These are phyloP conservation scores for Botrytis aclada DNA, from an alignment of 2,329 filamentous ascomycete genomes.

Conservation along the genomic window DNA sequence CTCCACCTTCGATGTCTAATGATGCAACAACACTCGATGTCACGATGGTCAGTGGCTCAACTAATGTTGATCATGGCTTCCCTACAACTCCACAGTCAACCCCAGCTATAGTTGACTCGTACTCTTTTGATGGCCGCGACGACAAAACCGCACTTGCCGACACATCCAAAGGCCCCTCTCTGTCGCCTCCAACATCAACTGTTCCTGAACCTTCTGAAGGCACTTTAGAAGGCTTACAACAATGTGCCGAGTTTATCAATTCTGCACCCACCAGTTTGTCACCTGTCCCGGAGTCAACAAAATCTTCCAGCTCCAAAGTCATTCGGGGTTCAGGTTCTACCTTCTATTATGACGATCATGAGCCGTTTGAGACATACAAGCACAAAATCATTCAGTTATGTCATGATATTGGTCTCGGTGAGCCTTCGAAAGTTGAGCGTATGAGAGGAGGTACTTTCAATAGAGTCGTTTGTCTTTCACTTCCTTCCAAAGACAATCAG, in stretches of 20 bases:
- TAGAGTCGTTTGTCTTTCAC: slow-evolving; percentile 23
- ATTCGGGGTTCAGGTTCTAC: not conserved
- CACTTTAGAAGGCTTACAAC: not conserved
- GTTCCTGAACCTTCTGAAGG: not conserved
- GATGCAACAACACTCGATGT: not conserved
- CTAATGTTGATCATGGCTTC: not conserved
- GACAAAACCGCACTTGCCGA: not conserved
- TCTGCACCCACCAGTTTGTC: not conserved
- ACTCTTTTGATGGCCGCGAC: not conserved
- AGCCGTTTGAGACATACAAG: slow-evolving; percentile 23
- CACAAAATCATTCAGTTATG: slow-evolving; percentile 25
- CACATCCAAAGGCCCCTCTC: not conserved
- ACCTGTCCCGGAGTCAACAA: not conserved
- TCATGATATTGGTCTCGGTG: slow-evolving; percentile 23
- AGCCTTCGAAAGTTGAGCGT: slow-evolving; percentile 21
- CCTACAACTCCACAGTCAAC: not conserved
- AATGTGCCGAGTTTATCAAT: not conserved
- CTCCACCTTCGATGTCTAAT: not conserved
- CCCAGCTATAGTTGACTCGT: not conserved
- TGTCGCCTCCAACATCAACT: not conserved
- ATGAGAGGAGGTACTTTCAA: slow-evolving; percentile 28
- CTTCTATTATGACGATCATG: slow-evolving; percentile 7
- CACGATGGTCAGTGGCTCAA: not conserved
- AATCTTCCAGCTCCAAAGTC: not conserved
- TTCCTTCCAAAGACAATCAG: not conserved